phyloP scores from a whole-genome alignment of 169 alveolate genomes.

The Babesia divergens region DNA sequence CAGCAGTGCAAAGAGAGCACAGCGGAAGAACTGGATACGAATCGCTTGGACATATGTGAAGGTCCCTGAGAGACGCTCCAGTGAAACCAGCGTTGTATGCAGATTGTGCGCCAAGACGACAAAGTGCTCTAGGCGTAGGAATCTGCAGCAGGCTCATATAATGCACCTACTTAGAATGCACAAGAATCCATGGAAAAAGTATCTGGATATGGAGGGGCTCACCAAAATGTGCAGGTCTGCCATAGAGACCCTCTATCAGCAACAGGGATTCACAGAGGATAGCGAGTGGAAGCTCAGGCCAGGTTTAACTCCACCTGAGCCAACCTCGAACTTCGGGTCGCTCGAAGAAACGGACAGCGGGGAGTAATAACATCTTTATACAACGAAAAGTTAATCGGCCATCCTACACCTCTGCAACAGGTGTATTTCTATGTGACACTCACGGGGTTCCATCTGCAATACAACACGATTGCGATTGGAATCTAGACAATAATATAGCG shows the following conservation, averaged over 20 bases:
- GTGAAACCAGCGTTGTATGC: slow-evolving; percentile 48
- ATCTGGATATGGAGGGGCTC: slow-evolving; percentile 59
- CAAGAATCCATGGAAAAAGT: slow-evolving; percentile 68
- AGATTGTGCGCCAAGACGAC: slow-evolving; percentile 65
- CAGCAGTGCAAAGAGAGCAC: slow-evolving; percentile 39
- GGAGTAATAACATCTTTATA: too few relatives aligned
- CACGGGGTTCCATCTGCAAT: too few relatives aligned
- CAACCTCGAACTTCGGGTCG: background rate
- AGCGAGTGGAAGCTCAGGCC: slow-evolving; percentile 63
- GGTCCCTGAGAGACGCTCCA: slow-evolving; percentile 29
- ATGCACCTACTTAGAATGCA: slow-evolving; percentile 67
- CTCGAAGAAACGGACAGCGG: background rate
- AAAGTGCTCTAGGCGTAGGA: slow-evolving; percentile 60
- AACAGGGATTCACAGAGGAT: slow-evolving; percentile 27
- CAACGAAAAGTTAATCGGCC: too few relatives aligned
- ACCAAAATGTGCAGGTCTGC: slow-evolving; percentile 68
- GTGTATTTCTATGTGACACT: too few relatives aligned
- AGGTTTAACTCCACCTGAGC: slow-evolving; percentile 59
- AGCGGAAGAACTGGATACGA: slow-evolving; percentile 59
- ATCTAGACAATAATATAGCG: too few relatives aligned
- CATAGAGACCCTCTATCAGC: slow-evolving; percentile 56
- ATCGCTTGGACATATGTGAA: slow-evolving; percentile 57
- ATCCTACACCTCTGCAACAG: too few relatives aligned
- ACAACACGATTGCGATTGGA: too few relatives aligned
- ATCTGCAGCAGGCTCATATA: slow-evolving; percentile 64